Evolutionary conservation across 202 grass and related monocot species (phyloP), one percentile per base, ranked within the genome.

Genomic region (Eragrostis tef): DNA sequence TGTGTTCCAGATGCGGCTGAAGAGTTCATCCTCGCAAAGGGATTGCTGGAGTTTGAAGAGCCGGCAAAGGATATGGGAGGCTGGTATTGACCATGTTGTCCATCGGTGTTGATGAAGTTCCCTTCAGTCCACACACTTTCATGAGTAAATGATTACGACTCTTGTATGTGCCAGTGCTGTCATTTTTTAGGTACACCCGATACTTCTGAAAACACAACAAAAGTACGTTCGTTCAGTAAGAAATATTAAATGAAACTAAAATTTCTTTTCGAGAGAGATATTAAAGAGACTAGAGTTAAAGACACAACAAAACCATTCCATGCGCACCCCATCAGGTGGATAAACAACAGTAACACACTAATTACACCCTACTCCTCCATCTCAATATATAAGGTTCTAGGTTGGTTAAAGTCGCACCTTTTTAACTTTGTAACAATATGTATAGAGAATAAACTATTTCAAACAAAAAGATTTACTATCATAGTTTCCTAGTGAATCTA

Each of bases 141-240:
- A 27, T 81, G 61, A 36, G 58, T 22, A 44, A 78, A 58, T 29
- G 71, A 56, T 69, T 31, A 27, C 45, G 2, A 7, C 34, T 26
- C 16, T 10, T 86, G 58, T 52, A 51, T 21, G 81, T 72, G 43
- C 65, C 50, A 31, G 13, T 7, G 64, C 51, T 80, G 29, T 84
- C 0, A 36, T 83, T 86, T 64, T 90, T 94, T 25, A 92, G 45
- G 68, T 84, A 84, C 19, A 87, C 20, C 3, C 80, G 68, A 20
- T 97, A 92, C 52, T 94, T 97, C 89, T 97, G 87, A 79, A 90
- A 84, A 46, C 77, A 82, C 10, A 85, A 44, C 39, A 64, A 10
- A 39, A 16, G 1, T 16, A 51, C 42, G 21, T 66, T 44, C 13
- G 0, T 36, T 52, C 31, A 66, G 6, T 3, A 24, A 65, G 31